phyloP scores from a whole-genome alignment of 305 asterid species.

The Fraxinus sp. region DNA sequence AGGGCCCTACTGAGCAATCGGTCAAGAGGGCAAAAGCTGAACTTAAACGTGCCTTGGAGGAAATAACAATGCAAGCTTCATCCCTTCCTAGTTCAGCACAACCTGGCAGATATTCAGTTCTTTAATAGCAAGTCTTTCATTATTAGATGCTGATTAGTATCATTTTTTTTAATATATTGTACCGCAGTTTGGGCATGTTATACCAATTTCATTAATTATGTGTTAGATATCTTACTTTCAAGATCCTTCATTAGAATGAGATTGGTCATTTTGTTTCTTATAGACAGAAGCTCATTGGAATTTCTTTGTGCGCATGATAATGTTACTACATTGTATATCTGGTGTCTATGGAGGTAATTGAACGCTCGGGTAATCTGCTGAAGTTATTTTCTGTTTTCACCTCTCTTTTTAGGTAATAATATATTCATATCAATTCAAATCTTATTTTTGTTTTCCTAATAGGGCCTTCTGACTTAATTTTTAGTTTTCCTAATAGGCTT shows the following conservation, averaged over 20 bases:
- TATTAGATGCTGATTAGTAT: not conserved
- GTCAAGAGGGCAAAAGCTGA: slow-evolving; percentile 90
- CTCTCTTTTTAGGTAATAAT: not conserved
- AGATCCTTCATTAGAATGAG: not conserved
- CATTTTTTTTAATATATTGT: slow-evolving; percentile 2
- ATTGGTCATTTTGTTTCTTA: not conserved
- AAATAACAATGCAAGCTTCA: slow-evolving; percentile 71
- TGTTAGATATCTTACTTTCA: slow-evolving; percentile 10
- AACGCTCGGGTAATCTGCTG: not conserved
- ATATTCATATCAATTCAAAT: not conserved
- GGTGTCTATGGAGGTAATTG: slow-evolving; percentile 1
- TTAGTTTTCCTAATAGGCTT: not conserved
- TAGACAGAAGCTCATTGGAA: not conserved
- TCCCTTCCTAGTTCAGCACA: slow-evolving; percentile 90
- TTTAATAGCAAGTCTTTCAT: slow-evolving; percentile 34
- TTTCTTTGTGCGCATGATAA: slow-evolving; percentile 7
- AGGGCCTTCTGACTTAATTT: not conserved
- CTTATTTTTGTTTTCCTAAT: not conserved
- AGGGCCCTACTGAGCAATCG: slow-evolving; percentile 84
- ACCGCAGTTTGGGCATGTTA: not conserved
- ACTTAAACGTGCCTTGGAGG: slow-evolving; percentile 89
- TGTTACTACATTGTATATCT: not conserved
- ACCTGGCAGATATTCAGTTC: slow-evolving; percentile 81
- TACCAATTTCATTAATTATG: slow-evolving; percentile 7
- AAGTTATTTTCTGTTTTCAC: not conserved